A percentile compares a stretch with the other conserved stretches of the same genome.
Evolutionary conservation across 2,329 filamentous ascomycete genomes (phyloP).

Genomic region (Talaromyces islandicus): DNA sequence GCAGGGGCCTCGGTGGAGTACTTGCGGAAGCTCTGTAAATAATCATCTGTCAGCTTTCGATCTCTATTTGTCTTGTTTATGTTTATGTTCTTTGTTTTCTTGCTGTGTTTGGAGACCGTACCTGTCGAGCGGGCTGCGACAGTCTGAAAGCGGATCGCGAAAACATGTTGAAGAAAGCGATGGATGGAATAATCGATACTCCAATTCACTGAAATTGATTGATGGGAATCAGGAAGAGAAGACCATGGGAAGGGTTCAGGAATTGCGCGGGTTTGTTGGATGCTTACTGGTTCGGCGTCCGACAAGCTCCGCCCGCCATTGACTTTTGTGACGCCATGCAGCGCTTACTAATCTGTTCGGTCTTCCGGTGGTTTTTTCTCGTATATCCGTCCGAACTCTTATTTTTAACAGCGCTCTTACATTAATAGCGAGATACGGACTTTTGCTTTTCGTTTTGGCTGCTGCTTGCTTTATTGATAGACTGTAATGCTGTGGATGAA

Average conservation of each 20-base stretch:
- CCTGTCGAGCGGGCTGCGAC: slow-evolving; percentile 60
- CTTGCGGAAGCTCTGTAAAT: slow-evolving; percentile 54
- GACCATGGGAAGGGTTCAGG: background rate
- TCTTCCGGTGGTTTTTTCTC: background rate
- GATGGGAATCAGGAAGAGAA: slow-evolving; percentile 13
- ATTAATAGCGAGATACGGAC: background rate
- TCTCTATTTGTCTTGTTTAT: background rate
- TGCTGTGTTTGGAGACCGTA: slow-evolving; percentile 28
- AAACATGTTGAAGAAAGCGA: slow-evolving; percentile 52
- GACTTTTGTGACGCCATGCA: background rate
- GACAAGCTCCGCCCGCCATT: background rate
- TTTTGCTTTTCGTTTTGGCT: background rate
- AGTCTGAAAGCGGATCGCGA: slow-evolving; percentile 59
- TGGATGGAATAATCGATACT: slow-evolving; percentile 11
- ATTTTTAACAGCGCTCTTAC: background rate
- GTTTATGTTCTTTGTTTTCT: slow-evolving; percentile 4
- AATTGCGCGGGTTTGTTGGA: background rate
- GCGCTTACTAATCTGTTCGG: background rate
- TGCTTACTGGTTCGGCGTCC: background rate
- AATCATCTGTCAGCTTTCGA: background rate
- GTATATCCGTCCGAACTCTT: slow-evolving; percentile 3
- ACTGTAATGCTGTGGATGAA: background rate
- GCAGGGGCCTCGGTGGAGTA: slow-evolving; percentile 60
- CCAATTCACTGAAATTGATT: slow-evolving; percentile 11
- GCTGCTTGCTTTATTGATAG: no score